Evolutionary conservation across 805 yeast species (phyloP).

Genomic region (Kuraishia hungarica): DNA sequence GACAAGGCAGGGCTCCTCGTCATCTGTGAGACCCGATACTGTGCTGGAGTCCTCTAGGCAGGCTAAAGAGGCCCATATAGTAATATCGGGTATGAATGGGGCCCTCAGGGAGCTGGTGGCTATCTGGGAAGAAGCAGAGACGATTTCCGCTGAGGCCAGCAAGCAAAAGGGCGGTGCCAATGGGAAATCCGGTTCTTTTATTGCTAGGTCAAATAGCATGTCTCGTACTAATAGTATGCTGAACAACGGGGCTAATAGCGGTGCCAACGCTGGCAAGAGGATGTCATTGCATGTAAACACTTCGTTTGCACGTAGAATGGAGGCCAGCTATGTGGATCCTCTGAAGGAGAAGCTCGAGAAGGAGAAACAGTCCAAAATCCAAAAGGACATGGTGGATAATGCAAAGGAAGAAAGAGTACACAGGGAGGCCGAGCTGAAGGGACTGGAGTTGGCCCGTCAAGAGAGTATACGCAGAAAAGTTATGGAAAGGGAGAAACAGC

Average conservation of each 20-base stretch:
- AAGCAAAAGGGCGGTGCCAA: neutral
- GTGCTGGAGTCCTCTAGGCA: conserved; percentile 32
- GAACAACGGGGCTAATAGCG: neutral
- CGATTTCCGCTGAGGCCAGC: neutral
- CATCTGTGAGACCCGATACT: conserved; percentile 26
- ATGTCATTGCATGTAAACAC: neutral
- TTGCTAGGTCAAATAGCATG: neutral
- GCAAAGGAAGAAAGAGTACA: conserved; percentile 16
- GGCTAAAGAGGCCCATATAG: conserved; percentile 27
- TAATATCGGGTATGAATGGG: conserved; percentile 8
- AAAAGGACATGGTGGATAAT: conserved; percentile 13
- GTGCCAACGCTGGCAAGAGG: neutral
- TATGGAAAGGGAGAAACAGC: conserved; percentile 13
- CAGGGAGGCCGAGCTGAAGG: conserved; percentile 13
- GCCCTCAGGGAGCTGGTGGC: conserved; percentile 6
- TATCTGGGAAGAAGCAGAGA: conserved; percentile 4
- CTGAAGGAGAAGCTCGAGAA: conserved; percentile 14
- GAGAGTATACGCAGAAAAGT: conserved; percentile 9
- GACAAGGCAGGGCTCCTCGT: conserved; percentile 30
- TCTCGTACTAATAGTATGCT: neutral
- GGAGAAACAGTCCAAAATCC: conserved; percentile 16
- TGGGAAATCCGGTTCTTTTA: neutral
- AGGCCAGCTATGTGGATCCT: conserved; percentile 16
- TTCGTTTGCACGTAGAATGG: conserved; percentile 9
- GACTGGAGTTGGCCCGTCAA: conserved; percentile 8